Percentiles rank a stretch among this genome's conserved stretches.
phyloP scores from a whole-genome alignment of 1,284 basidiomycete genomes.

The Cutaneotrichosporon sp. region DNA sequence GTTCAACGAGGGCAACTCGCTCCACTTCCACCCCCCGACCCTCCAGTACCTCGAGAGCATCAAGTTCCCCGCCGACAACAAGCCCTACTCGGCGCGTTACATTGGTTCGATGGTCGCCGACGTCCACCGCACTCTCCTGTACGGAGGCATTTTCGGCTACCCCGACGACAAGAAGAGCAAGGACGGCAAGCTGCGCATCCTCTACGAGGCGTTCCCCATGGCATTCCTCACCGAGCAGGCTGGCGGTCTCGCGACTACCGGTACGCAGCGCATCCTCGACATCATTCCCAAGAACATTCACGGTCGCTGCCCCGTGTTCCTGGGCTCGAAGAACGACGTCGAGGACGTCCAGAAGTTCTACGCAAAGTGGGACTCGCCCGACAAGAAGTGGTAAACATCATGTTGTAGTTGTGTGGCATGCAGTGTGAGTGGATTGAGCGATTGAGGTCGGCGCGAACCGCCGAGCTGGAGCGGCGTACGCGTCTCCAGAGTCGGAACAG shows the following conservation, averaged over 20 bases:
- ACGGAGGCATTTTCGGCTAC: constrained; percentile 99
- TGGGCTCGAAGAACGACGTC: constrained; percentile 93
- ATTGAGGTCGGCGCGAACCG: too few species aligned
- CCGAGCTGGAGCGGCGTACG: too few species aligned
- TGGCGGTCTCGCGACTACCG: constrained; percentile 93
- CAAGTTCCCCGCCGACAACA: constrained; percentile 75
- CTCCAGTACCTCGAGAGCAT: constrained; percentile 88
- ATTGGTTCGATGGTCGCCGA: constrained; percentile 93
- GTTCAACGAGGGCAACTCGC: constrained; percentile 97
- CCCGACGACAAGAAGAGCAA: constrained; percentile 98
- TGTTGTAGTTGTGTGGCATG: constrained; percentile 10
- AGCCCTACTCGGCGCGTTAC: constrained; percentile 88
- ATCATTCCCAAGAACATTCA: constrained; percentile 87
- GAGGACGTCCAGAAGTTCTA: constrained; percentile 84
- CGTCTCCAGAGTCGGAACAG: too few species aligned
- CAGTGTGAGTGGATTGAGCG: constrained; percentile 2
- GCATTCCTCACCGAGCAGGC: constrained; percentile 93
- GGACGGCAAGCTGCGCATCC: constrained; percentile 82
- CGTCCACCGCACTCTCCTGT: constrained; percentile 85
- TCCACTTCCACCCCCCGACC: constrained; percentile 88
- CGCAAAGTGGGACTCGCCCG: constrained; percentile 50
- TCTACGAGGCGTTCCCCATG: constrained; percentile 99
- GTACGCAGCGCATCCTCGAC: constrained; percentile 86
- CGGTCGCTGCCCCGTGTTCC: constrained; percentile 88
- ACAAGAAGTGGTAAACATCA: constrained; percentile 42